A percentile compares a stretch with the other conserved stretches of the same genome.
phyloP scores from a whole-genome alignment of 345 rosid genomes.

The Citrus mangshanensis region DNA sequence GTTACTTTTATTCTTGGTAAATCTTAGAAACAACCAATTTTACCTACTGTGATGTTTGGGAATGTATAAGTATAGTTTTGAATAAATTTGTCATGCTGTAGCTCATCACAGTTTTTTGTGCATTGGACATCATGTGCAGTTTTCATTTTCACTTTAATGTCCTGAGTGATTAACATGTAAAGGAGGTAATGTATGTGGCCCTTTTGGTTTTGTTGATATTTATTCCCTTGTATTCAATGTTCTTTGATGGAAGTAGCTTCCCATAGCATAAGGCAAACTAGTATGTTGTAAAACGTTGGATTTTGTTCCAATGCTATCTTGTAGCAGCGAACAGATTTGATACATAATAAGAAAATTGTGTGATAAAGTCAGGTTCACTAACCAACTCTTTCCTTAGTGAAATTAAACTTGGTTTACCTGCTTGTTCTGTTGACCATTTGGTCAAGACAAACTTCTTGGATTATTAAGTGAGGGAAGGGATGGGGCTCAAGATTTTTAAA shows the following conservation, averaged over 20 bases:
- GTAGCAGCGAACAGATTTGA: background rate
- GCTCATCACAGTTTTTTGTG: background rate
- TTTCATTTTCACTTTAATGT: background rate
- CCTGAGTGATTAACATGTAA: background rate
- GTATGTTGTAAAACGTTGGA: background rate
- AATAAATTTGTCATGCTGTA: background rate
- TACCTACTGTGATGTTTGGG: too few relatives aligned
- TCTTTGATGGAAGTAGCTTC: background rate
- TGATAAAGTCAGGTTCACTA: background rate
- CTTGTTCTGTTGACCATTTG: background rate
- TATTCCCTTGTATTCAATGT: background rate
- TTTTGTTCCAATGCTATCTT: background rate
- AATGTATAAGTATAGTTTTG: background rate
- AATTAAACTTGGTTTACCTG: background rate
- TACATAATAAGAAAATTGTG: background rate
- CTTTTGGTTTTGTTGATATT: background rate
- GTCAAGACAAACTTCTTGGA: background rate
- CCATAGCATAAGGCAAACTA: background rate
- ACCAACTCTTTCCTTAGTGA: background rate
- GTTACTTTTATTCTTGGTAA: background rate
- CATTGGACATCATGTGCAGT: background rate
- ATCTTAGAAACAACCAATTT: too few relatives aligned
- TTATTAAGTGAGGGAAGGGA: background rate
- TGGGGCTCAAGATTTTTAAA: too few relatives aligned
- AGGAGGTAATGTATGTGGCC: background rate